Conservation (phyloP, 345 rosid genomes). For the Eucalyptus regnans region DNA sequence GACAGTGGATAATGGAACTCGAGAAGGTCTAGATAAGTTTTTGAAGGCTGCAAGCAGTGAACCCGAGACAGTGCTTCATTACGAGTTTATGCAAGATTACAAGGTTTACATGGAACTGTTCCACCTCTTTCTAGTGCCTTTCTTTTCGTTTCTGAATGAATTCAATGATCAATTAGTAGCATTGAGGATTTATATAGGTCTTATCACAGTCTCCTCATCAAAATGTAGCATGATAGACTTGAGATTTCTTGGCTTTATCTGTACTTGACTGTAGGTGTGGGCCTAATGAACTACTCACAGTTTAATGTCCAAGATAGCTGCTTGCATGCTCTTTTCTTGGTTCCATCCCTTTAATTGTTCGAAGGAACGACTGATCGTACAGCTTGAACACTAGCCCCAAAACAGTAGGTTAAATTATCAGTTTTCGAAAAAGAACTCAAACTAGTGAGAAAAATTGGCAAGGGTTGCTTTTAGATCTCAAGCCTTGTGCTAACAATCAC, state of each 20-base stretch:
- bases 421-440: not conserved
- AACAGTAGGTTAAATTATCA: not conserved
- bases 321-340: not conserved
- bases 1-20: constrained; percentile 92
- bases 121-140: not conserved
- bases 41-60: constrained; percentile 82
- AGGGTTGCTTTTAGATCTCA: not conserved
- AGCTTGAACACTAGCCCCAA: not conserved
- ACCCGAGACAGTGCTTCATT: constrained; percentile 91
- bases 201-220: not conserved
- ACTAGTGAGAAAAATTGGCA: not conserved
- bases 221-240: not conserved
- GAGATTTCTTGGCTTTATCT: not conserved
- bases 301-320: not conserved
- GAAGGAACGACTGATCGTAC: not conserved
- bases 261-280: not conserved
- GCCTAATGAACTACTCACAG: not conserved
- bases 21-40: constrained; percentile 94
- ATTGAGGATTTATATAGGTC: not conserved
- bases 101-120: constrained; percentile 33
- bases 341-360: not conserved
- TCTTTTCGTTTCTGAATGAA: not conserved
- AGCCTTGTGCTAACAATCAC: not conserved
- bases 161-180: not conserved
- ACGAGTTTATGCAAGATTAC: constrained; percentile 99